These are phyloP conservation scores for Kwoniella dejecticola DNA, from an alignment of 768 basidiomycete species.

Conservation along the genomic window DNA sequence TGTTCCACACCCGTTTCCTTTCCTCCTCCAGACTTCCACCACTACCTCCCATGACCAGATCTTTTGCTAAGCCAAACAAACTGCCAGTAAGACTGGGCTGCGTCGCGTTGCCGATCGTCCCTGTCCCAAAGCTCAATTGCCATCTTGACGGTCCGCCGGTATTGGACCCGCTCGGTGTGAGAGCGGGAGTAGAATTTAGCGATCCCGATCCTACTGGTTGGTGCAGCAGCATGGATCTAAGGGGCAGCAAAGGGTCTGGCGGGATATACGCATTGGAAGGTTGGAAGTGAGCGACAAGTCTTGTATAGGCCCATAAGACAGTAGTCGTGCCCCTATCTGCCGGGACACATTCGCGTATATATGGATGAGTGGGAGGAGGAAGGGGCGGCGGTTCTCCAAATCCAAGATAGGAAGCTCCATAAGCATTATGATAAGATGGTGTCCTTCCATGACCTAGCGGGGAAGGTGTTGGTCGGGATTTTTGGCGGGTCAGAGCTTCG, in stretches of 20 bases:
- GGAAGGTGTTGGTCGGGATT: constrained; percentile 17
- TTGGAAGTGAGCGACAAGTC: constrained; percentile 47
- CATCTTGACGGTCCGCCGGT: constrained; percentile 35
- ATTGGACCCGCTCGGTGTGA: not conserved
- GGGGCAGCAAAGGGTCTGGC: constrained; percentile 53
- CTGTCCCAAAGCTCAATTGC: constrained; percentile 51
- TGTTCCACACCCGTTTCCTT: constrained; percentile 55
- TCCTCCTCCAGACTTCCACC: constrained; percentile 57
- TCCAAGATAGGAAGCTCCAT: constrained; percentile 29
- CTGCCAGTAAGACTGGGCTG: constrained; percentile 54
- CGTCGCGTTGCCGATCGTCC: constrained; percentile 48
- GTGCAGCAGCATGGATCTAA: constrained; percentile 50
- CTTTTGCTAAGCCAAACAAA: constrained; percentile 49
- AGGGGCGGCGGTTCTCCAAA: constrained; percentile 10
- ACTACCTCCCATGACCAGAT: constrained; percentile 45
- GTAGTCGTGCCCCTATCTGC: constrained; percentile 40
- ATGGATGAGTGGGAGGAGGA: constrained; percentile 44
- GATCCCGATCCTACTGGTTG: constrained; percentile 54
- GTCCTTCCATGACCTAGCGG: constrained; percentile 21
- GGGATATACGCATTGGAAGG: constrained; percentile 53
- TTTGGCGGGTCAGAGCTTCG: constrained; percentile 15
- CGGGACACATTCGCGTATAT: constrained; percentile 24
- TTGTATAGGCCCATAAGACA: constrained; percentile 52
- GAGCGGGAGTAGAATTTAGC: constrained; percentile 25
- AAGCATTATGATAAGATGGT: constrained; percentile 39